These are phyloP conservation scores for Coleophoma crateriformis DNA, from an alignment of 2,329 filamentous ascomycete genomes.

Conservation along the genomic window DNA sequence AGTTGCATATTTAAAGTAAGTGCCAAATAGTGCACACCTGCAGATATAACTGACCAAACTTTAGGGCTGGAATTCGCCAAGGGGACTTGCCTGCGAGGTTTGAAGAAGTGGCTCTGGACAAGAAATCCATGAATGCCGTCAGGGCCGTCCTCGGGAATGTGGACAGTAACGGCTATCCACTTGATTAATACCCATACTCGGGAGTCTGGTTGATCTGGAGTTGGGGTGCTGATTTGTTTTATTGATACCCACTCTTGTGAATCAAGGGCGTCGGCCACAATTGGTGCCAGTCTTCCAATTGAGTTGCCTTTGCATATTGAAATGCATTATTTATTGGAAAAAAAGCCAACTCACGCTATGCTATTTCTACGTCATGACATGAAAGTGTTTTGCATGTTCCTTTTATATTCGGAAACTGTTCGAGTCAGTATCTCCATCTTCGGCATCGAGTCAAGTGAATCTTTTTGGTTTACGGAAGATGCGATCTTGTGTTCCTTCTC, in stretches of 20 bases:
- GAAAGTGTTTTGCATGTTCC: no score
- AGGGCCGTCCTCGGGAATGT: background rate
- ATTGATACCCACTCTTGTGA: background rate
- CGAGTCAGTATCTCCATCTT: no score
- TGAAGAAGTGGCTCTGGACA: conserved; percentile 1
- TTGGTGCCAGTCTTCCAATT: conserved; percentile 10
- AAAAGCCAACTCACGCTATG: no score
- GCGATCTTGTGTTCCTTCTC: no score
- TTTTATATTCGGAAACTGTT: no score
- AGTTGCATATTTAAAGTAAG: conserved; percentile 35
- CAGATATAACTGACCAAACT: background rate
- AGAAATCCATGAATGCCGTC: conserved; percentile 7
- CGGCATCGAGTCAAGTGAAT: no score
- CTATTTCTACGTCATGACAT: no score
- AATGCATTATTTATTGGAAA: no score
- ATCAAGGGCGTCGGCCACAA: background rate
- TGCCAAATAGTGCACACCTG: conserved; percentile 2
- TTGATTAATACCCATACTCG: background rate
- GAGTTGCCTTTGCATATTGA: conserved; percentile 11
- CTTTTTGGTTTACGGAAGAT: no score
- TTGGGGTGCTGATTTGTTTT: background rate
- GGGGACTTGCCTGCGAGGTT: background rate
- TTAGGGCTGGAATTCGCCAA: background rate
- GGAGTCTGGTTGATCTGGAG: background rate
- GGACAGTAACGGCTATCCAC: background rate